Base-by-base conservation (phyloP, 495 filamentous ascomycete species). In the Xylaria flabelliformis region DNA sequence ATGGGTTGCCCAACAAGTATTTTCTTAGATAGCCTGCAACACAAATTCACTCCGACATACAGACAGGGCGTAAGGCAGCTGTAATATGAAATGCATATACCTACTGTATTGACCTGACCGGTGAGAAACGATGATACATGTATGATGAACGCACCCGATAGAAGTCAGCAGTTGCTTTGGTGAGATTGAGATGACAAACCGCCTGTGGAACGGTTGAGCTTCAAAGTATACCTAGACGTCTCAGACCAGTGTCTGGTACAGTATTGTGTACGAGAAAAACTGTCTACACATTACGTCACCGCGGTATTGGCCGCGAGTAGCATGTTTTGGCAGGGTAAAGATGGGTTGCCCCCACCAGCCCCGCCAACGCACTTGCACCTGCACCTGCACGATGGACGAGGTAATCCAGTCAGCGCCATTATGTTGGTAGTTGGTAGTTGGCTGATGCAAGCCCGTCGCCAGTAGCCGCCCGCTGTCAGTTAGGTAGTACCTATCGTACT, bases 281-380 rank as follows among this genome's bases (percentile, higher is more conserved):
- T 24, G 24, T 64, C 42, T 24, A 5, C 32, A n/a, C 13, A 67
- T 67, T 67, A 67, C 64, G 64, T 67, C 64, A 67, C 32, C 39
- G 53, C 26, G 26, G 53, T 56, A 56, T 56, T 50, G 53, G 4
- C 51, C 51, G 26, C 26, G 26, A 29, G n/a, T n/a, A n/a, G 26
- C 26, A 29, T 29, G 26, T 26, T 24, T 3, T 55, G 5, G 51
- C 4, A 12, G n/a, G 9, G 4, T 15, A 15, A 55, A 26, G 24
- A 17, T 56, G 53, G 53, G 2, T 21, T n/a, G 53, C 53, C 53
- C 53, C 26, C 21, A 21, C 50, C n/a, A 8, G n/a, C 50, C 50
- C 21, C 24, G 19, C 21, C 21, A 53, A 53, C 15, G 21, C 21
- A 26, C 8, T 24, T 21, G 21, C 12, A n/a, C 19, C n/a, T 51